These are phyloP conservation scores for Rhizopogon vulgaris DNA, from an alignment of 768 basidiomycete species.

Conservation along the genomic window DNA sequence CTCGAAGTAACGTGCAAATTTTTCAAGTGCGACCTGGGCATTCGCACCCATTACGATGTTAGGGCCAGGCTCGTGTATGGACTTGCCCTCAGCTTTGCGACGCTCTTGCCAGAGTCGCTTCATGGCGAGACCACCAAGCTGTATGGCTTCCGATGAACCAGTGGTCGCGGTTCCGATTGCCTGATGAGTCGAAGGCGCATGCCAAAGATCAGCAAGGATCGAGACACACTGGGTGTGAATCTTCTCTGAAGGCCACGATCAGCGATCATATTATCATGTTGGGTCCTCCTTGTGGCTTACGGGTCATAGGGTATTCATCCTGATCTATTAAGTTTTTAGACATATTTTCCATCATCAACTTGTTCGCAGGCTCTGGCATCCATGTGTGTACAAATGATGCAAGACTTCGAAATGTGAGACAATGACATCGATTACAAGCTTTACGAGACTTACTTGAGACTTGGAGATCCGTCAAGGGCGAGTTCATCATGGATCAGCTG, in stretches of 20 bases:
- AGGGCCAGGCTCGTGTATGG: conserved; percentile 60
- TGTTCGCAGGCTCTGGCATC: conserved; percentile 48
- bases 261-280: not conserved
- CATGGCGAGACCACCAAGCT: conserved; percentile 67
- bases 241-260: conserved; percentile 21
- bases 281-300: conserved; percentile 15
- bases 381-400: conserved; percentile 66
- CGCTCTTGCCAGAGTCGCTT: conserved; percentile 67
- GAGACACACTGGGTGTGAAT: conserved; percentile 44
- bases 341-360: conserved; percentile 59
- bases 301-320: conserved; percentile 63
- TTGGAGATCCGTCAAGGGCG: conserved; percentile 46
- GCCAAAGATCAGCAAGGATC: conserved; percentile 64
- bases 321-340: conserved; percentile 65
- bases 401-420: conserved; percentile 26
- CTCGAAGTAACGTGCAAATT: conserved; percentile 64
- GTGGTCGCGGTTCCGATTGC: conserved; percentile 69
- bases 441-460: conserved; percentile 36
- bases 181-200: conserved; percentile 46
- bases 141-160: conserved; percentile 66
- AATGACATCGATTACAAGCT: not conserved
- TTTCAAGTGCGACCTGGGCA: conserved; percentile 66
- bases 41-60: conserved; percentile 64
- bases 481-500: conserved; percentile 63
- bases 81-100: conserved; percentile 60